These are phyloP conservation scores for Fusarium sp. DNA, from an alignment of 2,329 filamentous ascomycete species.

Conservation along the genomic window DNA sequence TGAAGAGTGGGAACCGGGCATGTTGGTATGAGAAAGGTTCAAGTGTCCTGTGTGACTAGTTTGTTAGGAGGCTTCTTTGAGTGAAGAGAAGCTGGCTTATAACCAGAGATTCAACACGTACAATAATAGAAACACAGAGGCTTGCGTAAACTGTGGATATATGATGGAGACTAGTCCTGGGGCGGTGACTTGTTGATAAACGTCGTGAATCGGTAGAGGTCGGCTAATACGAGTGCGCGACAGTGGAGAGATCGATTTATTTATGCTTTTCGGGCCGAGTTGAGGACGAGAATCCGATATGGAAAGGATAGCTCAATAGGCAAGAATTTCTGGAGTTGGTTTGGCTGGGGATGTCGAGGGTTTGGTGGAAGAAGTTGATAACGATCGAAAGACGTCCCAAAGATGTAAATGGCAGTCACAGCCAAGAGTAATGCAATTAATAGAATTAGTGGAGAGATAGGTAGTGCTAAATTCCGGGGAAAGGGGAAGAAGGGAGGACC, in stretches of 20 bases:
- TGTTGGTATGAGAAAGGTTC: constrained; percentile 40
- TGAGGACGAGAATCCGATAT: constrained; percentile 5
- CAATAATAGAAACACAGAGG: constrained; percentile 37
- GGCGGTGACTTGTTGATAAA: constrained; percentile 33
- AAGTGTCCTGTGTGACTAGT: constrained; percentile 17
- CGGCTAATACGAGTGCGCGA: constrained; percentile 12
- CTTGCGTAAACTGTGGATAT: constrained; percentile 50
- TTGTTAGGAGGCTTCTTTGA: constrained; percentile 17
- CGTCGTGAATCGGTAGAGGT: constrained; percentile 16
- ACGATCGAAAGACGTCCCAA: constrained; percentile 22
- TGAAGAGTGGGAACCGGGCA: constrained; percentile 56
- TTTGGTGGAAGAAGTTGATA: constrained; percentile 13
- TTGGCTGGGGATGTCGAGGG: not conserved
- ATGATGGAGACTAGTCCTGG: constrained; percentile 39
- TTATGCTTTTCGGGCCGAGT: constrained; percentile 19
- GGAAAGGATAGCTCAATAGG: not conserved
- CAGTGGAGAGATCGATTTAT: constrained; percentile 24
- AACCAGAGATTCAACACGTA: constrained; percentile 35
- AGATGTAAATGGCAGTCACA: constrained; percentile 2
- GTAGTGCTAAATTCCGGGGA: constrained; percentile 27
- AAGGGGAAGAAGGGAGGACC: constrained; percentile 24
- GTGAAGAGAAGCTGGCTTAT: constrained; percentile 22
- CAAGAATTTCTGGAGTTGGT: not conserved
- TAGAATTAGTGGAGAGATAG: constrained; percentile 12
- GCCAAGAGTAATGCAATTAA: constrained; percentile 6